phyloP scores from a whole-genome alignment of 352 stramenopile genomes.

The Pythium dissimile region DNA sequence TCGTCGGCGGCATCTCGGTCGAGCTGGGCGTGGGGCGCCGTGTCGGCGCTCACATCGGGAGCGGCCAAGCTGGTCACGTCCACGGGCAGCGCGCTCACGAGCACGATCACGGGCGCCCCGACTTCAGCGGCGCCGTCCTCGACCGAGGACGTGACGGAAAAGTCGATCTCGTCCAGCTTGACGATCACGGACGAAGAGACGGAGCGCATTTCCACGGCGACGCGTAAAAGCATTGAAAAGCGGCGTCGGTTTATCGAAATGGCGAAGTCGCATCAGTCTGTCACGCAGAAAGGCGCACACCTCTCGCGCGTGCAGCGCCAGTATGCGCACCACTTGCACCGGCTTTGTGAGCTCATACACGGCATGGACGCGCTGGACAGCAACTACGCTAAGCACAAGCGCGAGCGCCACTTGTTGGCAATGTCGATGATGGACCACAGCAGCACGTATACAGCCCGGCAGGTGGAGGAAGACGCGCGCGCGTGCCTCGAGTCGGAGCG shows the following conservation, averaged over 20 bases:
- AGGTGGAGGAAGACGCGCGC: slow-evolving; percentile 51
- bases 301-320: slow-evolving; percentile 55
- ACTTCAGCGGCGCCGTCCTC: slow-evolving; percentile 18
- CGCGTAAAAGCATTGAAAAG: slow-evolving; percentile 30
- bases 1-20: slow-evolving; percentile 4
- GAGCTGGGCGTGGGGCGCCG: slow-evolving; percentile 66
- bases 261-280: slow-evolving; percentile 51
- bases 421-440: slow-evolving; percentile 28
- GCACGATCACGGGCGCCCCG: slow-evolving; percentile 33
- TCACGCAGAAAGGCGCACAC: slow-evolving; percentile 60
- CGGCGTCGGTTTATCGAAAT: slow-evolving; percentile 69
- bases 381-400: slow-evolving; percentile 33
- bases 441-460: slow-evolving; percentile 23
- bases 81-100: slow-evolving; percentile 50
- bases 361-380: slow-evolving; percentile 72
- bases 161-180: slow-evolving; percentile 63
- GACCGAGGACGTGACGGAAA: slow-evolving; percentile 10
- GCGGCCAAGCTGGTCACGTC: slow-evolving; percentile 75
- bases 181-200: slow-evolving; percentile 17
- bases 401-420: slow-evolving; percentile 27
- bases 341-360: slow-evolving; percentile 66
- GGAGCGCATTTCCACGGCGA: background rate
- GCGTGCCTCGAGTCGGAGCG: slow-evolving; percentile 51
- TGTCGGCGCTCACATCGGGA: slow-evolving; percentile 69
- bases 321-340: slow-evolving; percentile 64